Evolutionary conservation across 768 basidiomycete species (phyloP).

Genomic region (Tephrocybe rancida): DNA sequence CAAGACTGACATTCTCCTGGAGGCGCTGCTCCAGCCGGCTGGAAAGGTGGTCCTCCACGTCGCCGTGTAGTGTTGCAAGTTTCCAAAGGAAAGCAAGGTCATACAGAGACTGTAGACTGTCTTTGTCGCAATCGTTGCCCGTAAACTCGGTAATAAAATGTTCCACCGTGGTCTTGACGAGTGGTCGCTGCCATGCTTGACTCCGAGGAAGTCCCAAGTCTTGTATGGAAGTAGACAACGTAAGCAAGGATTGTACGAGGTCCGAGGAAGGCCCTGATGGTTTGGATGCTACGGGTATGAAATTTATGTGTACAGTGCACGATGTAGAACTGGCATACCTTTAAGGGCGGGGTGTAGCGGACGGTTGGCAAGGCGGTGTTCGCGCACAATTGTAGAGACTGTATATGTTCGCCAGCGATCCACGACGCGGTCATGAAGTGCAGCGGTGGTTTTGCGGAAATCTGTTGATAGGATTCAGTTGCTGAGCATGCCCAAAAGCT

Average conservation of each 20-base stretch:
- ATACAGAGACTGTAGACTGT: conserved; percentile 32
- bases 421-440: conserved; percentile 47
- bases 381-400: conserved; percentile 34
- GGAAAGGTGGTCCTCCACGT: conserved; percentile 29
- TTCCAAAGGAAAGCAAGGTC: conserved; percentile 55
- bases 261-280: conserved; percentile 50
- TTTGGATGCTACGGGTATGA: conserved; percentile 6
- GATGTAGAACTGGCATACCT: conserved; percentile 20
- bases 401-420: conserved; percentile 54
- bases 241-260: conserved; percentile 56
- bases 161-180: conserved; percentile 40
- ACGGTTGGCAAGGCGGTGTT: conserved; percentile 22
- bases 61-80: conserved; percentile 35
- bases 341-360: conserved; percentile 19
- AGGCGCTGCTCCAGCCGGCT: conserved; percentile 29
- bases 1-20: conserved; percentile 12
- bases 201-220: conserved; percentile 53
- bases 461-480: conserved; percentile 34
- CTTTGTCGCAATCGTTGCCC: conserved; percentile 28
- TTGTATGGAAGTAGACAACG: conserved; percentile 55
- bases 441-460: conserved; percentile 45
- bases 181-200: conserved; percentile 31
- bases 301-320: not conserved
- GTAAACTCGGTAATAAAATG: conserved; percentile 39
- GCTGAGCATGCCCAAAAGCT: not conserved